Conservation (phyloP, 495 filamentous ascomycete species). For the Sphaerosporella brunnea region DNA sequence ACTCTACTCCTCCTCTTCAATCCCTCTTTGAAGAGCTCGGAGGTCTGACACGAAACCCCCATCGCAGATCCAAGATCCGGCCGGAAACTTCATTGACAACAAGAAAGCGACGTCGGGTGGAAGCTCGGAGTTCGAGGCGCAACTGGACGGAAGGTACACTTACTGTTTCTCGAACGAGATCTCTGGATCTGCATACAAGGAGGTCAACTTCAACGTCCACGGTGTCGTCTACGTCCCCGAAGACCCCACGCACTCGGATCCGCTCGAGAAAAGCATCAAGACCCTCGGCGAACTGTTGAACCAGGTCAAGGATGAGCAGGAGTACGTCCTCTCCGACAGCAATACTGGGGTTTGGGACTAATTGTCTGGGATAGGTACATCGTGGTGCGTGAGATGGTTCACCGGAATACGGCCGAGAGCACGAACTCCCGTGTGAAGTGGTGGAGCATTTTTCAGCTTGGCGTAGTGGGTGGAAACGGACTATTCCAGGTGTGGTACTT, state of each 20-base stretch:
- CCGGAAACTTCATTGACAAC: slow-evolving; percentile 52
- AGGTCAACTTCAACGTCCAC: slow-evolving; percentile 97
- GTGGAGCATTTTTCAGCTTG: slow-evolving; percentile 96
- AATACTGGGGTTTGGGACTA: no score
- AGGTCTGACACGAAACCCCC: neutral
- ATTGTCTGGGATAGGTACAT: slow-evolving; percentile 39
- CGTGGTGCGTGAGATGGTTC: slow-evolving; percentile 79
- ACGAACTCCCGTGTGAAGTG: slow-evolving; percentile 94
- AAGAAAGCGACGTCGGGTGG: slow-evolving; percentile 68
- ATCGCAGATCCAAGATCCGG: slow-evolving; percentile 65
- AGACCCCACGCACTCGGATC: slow-evolving; percentile 64
- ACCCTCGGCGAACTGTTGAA: slow-evolving; percentile 66
- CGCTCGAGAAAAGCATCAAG: slow-evolving; percentile 80
- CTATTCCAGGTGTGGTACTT: slow-evolving; percentile 99
- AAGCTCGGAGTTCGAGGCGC: slow-evolving; percentile 80
- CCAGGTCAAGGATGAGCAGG: slow-evolving; percentile 92
- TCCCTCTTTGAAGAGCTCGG: neutral
- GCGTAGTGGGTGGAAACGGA: slow-evolving; percentile 75
- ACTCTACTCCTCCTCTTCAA: neutral
- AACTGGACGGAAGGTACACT: slow-evolving; percentile 66
- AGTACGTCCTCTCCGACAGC: no score
- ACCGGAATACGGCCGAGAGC: slow-evolving; percentile 96
- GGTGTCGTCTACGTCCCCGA: slow-evolving; percentile 96
- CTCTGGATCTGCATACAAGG: slow-evolving; percentile 80
- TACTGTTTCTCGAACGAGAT: slow-evolving; percentile 99